Percentiles rank a stretch among this genome's conserved stretches.
Evolutionary conservation across 352 stramenopile species (phyloP).

Genomic region (Phytophthora europaea): DNA sequence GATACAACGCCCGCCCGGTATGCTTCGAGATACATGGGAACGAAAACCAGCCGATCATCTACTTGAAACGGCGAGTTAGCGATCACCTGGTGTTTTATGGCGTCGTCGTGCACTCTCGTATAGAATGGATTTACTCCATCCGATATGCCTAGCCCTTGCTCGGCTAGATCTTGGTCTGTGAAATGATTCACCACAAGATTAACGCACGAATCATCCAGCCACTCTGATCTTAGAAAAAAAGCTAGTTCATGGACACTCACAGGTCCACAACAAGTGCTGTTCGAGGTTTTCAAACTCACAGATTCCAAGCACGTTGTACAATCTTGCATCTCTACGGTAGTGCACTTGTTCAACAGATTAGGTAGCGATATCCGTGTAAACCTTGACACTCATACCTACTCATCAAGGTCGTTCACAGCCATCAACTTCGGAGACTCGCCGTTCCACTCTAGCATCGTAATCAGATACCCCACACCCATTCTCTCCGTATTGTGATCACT

Average conservation of each 20-base stretch:
- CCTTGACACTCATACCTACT: no score
- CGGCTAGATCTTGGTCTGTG: not conserved
- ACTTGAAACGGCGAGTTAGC: conserved; percentile 3
- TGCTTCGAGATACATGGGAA: not conserved
- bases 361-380: no score
- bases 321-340: no score
- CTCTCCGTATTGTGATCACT: no score
- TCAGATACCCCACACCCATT: no score
- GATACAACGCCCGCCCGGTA: conserved; percentile 7
- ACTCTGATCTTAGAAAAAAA: conserved; percentile 9
- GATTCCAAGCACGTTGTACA: no score
- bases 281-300: no score
- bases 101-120: conserved; percentile 2
- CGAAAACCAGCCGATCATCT: not conserved
- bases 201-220: conserved; percentile 15
- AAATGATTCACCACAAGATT: conserved; percentile 2
- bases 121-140: conserved; percentile 10
- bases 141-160: not conserved
- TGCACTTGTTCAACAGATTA: no score
- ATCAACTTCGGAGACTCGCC: no score
- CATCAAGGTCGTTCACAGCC: no score
- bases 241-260: not conserved
- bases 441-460: no score
- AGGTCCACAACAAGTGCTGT: no score
- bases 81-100: conserved; percentile 2